Base-by-base conservation (phyloP, 2,329 filamentous ascomycete species). In the Plenodomus biglobosus region DNA sequence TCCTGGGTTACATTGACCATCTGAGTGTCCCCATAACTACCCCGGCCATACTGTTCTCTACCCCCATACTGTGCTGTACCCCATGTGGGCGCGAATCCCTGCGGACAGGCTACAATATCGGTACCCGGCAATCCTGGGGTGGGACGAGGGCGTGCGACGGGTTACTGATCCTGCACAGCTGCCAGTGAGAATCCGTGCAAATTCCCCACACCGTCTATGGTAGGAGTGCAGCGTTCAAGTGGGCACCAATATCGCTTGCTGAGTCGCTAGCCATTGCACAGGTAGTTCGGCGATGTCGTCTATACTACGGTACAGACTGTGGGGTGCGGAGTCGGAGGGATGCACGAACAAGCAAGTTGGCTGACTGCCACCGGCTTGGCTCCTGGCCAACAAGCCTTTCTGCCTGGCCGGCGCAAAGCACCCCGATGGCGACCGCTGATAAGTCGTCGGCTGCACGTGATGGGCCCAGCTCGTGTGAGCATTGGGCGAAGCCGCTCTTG, bases 341-440 rank as follows among this genome's bases (percentile, higher is more conserved):
- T 38, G 45, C 40, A 57, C 44, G 41, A 50, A 53, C 40, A 59
- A 59, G 56, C 52, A 51, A n/a, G 42, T 61, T 58, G 57, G 57
- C 55, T 59, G 51, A 50, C 32, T 46, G 53, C 53, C 50, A 54
- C 52, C 18, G 17, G 42, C 63, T 64, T 61, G 59, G 64, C 59
- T 49, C 42, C 32, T 52, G 47, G 40, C 48, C 54, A 39, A 34
- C 20, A 45, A 41, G 49, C 46, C 51, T 48, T 44, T 40, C 38
- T 42, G n/a, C n/a, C n/a, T n/a, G n/a, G n/a, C 52, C 61, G 61
- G 61, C 52, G 21, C 44, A 64, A 58, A 50, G 48, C 46, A 41
- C 21, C 3, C 61, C 61, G 61, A 64, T 46, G 19, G 18, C 38
- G 35, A 35, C 53, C 36, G 48, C 52, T 50, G 50, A 52, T 49